Evolutionary conservation across 768 basidiomycete species (phyloP).

Genomic region (Russula griseocarnosa): DNA sequence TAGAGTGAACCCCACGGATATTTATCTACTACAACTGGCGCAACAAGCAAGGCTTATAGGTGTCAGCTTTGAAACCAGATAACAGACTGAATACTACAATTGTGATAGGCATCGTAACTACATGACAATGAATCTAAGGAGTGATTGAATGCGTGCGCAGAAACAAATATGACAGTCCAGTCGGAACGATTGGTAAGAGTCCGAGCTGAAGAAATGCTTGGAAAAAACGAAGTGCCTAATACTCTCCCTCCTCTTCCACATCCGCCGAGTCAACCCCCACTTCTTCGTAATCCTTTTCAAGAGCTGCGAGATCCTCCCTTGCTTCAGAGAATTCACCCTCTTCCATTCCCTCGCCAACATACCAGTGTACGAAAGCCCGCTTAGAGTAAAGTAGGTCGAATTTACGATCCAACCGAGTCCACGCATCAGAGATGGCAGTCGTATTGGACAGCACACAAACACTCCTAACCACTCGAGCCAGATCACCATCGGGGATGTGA

Average conservation of each 20-base stretch:
- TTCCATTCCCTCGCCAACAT: conserved; percentile 78
- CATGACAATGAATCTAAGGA: background rate
- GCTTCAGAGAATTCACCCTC: conserved; percentile 99
- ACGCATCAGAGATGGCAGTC: conserved; percentile 68
- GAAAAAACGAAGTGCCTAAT: conserved; percentile 32
- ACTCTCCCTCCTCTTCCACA: conserved; percentile 49
- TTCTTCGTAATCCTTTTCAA: conserved; percentile 96
- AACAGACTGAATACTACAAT: background rate
- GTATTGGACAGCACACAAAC: conserved; percentile 80
- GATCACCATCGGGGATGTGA: conserved; percentile 69
- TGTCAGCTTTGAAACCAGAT: background rate
- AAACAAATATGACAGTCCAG: background rate
- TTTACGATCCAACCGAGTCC: conserved; percentile 75
- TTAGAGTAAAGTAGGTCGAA: conserved; percentile 75
- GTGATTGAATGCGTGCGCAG: too few relatives aligned
- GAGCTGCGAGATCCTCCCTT: conserved; percentile 94
- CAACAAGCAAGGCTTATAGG: too few relatives aligned
- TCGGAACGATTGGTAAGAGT: background rate
- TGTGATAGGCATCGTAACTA: conserved; percentile 1
- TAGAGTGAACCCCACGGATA: too few relatives aligned
- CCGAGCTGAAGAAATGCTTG: too few relatives aligned
- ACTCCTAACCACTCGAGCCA: conserved; percentile 68
- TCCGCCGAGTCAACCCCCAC: conserved; percentile 55
- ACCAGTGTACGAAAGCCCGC: conserved; percentile 54
- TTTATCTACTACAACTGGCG: too few relatives aligned